Conservation (phyloP, 2,329 filamentous ascomycete genomes). For the Catunica adiposa region DNA sequence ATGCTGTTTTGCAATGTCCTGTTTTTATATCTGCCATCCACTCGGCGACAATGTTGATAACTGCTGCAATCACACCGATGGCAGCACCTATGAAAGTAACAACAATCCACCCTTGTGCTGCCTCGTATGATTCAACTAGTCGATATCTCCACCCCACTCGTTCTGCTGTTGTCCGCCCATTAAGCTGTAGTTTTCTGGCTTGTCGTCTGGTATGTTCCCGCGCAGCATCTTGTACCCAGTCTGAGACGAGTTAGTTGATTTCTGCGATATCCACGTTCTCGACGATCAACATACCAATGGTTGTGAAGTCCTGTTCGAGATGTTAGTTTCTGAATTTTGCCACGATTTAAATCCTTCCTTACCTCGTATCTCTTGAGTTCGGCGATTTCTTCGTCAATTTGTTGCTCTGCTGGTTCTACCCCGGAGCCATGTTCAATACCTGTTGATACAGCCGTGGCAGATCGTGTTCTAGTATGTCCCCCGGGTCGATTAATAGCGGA, state of each 20-base stretch:
- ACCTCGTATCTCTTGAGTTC: conserved; percentile 95
- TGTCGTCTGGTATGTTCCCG: conserved; percentile 74
- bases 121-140: conserved; percentile 77
- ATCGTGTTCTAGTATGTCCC: conserved; percentile 7
- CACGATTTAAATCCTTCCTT: conserved; percentile 16
- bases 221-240: conserved; percentile 96
- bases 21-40: conserved; percentile 93
- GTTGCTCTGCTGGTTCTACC: conserved; percentile 31
- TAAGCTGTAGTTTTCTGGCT: conserved; percentile 53
- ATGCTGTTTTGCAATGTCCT: conserved; percentile 87
- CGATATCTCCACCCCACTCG: conserved; percentile 63
- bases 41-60: conserved; percentile 89
- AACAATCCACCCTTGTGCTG: conserved; percentile 94
- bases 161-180: conserved; percentile 50
- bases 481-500: background rate
- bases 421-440: conserved; percentile 21
- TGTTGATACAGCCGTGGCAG: background rate
- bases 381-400: conserved; percentile 85
- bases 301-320: conserved; percentile 67
- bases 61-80: conserved; percentile 83
- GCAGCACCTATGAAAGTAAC: conserved; percentile 83
- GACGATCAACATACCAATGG: conserved; percentile 45
- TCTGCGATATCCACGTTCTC: background rate
- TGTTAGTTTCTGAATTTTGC: background rate
- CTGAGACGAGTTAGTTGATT: conserved; percentile 24